phyloP scores from a whole-genome alignment of 2,329 filamentous ascomycete genomes.

The Tolypocladium paradoxum region DNA sequence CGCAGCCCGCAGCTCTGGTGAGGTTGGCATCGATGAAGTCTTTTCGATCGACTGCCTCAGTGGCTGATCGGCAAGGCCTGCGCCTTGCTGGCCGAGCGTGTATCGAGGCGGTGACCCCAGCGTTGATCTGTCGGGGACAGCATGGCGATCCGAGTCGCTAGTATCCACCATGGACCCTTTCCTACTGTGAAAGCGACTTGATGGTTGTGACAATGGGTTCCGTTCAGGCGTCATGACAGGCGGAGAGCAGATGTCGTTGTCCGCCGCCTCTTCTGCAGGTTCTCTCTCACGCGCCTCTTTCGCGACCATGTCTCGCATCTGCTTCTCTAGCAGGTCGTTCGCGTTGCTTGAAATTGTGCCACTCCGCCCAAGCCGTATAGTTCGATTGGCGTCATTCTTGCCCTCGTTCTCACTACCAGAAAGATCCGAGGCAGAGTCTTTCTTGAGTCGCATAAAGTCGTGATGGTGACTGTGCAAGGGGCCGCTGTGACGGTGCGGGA shows the following conservation, averaged over 20 bases:
- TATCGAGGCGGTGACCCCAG: constrained; percentile 12
- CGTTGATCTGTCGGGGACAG: constrained; percentile 9
- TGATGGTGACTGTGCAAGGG: constrained; percentile 36
- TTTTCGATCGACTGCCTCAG: constrained; percentile 29
- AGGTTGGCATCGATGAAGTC: constrained; percentile 36
- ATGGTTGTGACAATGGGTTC: constrained; percentile 13
- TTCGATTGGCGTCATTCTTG: constrained; percentile 21
- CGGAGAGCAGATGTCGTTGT: constrained; percentile 16
- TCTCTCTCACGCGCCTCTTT: constrained; percentile 38
- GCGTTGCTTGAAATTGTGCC: constrained; percentile 36
- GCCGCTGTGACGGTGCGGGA: constrained; percentile 41
- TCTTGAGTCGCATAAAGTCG: constrained; percentile 40
- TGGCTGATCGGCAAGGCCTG: constrained; percentile 33
- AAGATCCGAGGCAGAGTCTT: constrained; percentile 44
- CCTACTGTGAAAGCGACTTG: constrained; percentile 21
- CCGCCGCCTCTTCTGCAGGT: constrained; percentile 18
- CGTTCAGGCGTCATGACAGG: constrained; percentile 22
- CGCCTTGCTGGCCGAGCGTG: constrained; percentile 27
- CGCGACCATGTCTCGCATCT: constrained; percentile 51
- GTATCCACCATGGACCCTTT: constrained; percentile 26
- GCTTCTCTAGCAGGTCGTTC: constrained; percentile 46
- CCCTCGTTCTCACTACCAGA: constrained; percentile 46
- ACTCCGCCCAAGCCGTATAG: constrained; percentile 20
- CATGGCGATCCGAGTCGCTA: constrained; percentile 28
- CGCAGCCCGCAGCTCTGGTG: constrained; percentile 38